Conservation (phyloP, 805 yeast genomes). For the Ogataea sp. region DNA sequence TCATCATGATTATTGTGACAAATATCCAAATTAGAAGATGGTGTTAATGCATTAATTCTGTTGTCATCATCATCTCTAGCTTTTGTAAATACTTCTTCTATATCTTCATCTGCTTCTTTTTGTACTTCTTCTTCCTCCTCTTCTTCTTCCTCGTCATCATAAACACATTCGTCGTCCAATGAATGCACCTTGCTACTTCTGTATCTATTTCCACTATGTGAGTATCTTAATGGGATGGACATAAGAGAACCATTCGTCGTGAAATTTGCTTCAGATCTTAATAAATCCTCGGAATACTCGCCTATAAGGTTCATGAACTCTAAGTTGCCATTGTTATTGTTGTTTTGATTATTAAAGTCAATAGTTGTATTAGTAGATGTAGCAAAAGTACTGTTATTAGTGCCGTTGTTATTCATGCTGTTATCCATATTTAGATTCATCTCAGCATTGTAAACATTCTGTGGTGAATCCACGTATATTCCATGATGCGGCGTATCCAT, state of each 20-base stretch:
- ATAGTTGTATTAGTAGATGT: neutral
- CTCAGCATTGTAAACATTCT: too few species aligned
- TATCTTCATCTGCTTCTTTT: neutral
- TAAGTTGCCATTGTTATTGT: neutral
- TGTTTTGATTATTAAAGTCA: too few species aligned
- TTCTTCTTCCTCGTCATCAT: constrained; percentile 6
- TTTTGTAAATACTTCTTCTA: too few species aligned
- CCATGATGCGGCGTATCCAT: too few species aligned
- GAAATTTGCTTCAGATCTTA: constrained; percentile 18
- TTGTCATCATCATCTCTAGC: neutral
- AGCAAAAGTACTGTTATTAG: neutral
- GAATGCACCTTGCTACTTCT: too few species aligned
- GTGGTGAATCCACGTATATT: too few species aligned
- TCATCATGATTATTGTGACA: too few species aligned
- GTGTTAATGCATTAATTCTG: neutral
- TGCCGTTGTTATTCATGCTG: too few species aligned
- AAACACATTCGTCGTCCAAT: too few species aligned
- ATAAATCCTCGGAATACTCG: constrained; percentile 31
- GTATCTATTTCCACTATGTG: neutral
- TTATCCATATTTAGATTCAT: too few species aligned
- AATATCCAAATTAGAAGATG: too few species aligned
- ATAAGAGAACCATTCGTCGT: constrained; percentile 4
- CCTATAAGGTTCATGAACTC: constrained; percentile 5
- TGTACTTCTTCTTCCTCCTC: constrained; percentile 6
- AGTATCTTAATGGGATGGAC: constrained; percentile 7